These are phyloP conservation scores for Persicaria tinctoria DNA, from an alignment of 148 eudicot species.

Conservation along the genomic window DNA sequence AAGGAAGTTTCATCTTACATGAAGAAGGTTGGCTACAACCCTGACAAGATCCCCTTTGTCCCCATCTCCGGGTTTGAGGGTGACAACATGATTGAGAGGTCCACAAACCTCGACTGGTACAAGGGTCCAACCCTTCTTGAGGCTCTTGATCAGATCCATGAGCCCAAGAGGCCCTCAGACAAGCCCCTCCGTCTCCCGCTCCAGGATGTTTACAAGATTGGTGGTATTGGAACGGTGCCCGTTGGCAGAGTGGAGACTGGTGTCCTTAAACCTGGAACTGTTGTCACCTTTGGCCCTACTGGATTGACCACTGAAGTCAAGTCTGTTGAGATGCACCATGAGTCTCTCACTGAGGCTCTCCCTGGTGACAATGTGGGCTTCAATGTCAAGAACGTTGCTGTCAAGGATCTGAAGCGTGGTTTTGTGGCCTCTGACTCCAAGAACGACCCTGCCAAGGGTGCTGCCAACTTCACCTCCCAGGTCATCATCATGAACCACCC, in stretches of 20 bases:
- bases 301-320: slow-evolving; percentile 23
- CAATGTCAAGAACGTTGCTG: slow-evolving; percentile 24
- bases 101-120: slow-evolving; percentile 27
- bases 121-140: slow-evolving; percentile 27
- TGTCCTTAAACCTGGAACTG: slow-evolving; percentile 17
- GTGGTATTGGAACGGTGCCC: slow-evolving; percentile 22
- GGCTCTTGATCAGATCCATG: slow-evolving; percentile 20
- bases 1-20: slow-evolving; percentile 32
- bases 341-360: slow-evolving; percentile 1
- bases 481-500: slow-evolving; percentile 27
- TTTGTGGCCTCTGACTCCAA: slow-evolving; percentile 23
- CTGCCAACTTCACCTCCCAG: slow-evolving; percentile 22
- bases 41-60: slow-evolving; percentile 19
- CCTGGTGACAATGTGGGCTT: slow-evolving; percentile 26
- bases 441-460: slow-evolving; percentile 26
- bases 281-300: slow-evolving; percentile 21
- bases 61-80: slow-evolving; percentile 26
- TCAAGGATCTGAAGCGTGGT: slow-evolving; percentile 24
- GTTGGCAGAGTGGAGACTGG: slow-evolving; percentile 26
- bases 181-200: slow-evolving; percentile 28
- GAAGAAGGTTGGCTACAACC: slow-evolving; percentile 31
- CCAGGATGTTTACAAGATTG: slow-evolving; percentile 25
- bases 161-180: slow-evolving; percentile 25
- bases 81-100: slow-evolving; percentile 29
- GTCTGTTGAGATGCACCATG: too few relatives aligned